A percentile compares a stretch with the other conserved stretches of the same genome.
Evolutionary conservation across 495 filamentous ascomycete genomes (phyloP).

Genomic region (Neurospora sp.): DNA sequence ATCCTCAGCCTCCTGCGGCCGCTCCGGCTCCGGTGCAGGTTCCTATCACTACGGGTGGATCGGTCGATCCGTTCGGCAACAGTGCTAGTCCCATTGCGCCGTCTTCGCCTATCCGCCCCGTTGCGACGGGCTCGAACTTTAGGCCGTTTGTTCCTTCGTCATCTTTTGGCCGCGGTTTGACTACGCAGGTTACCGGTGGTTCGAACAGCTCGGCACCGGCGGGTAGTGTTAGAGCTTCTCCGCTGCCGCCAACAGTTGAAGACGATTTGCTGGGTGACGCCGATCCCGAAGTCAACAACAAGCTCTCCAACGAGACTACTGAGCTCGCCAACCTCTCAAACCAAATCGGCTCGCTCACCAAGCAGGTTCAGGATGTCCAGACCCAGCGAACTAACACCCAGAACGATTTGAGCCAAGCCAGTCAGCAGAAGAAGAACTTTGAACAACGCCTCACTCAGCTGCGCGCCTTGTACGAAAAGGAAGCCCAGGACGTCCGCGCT

Average conservation of each 20-base stretch:
- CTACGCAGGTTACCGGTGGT: slow-evolving; percentile 66
- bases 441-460: slow-evolving; percentile 78
- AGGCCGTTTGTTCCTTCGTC: slow-evolving; percentile 89
- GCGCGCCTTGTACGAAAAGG: slow-evolving; percentile 80
- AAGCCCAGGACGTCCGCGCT: slow-evolving; percentile 72
- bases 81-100: slow-evolving; percentile 37
- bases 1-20: slow-evolving; percentile 39
- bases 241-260: slow-evolving; percentile 43
- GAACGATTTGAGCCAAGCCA: slow-evolving; percentile 66
- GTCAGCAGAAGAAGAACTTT: slow-evolving; percentile 80
- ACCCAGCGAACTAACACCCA: slow-evolving; percentile 67
- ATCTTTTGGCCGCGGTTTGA: slow-evolving; percentile 75
- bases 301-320: slow-evolving; percentile 74
- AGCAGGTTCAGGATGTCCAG: slow-evolving; percentile 89
- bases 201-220: slow-evolving; percentile 41
- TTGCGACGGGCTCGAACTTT: slow-evolving; percentile 48
- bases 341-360: slow-evolving; percentile 79
- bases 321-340: slow-evolving; percentile 96
- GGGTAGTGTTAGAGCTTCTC: slow-evolving; percentile 19
- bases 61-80: slow-evolving; percentile 50
- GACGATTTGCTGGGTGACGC: slow-evolving; percentile 94
- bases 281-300: slow-evolving; percentile 82
- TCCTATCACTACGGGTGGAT: slow-evolving; percentile 63
- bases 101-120: slow-evolving; percentile 40
- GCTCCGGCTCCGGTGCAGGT: slow-evolving; percentile 45